Percentiles rank a stretch among this genome's conserved stretches.
phyloP scores from a whole-genome alignment of 129 eudicot genomes.

The Saposhnikovia divaricata region DNA sequence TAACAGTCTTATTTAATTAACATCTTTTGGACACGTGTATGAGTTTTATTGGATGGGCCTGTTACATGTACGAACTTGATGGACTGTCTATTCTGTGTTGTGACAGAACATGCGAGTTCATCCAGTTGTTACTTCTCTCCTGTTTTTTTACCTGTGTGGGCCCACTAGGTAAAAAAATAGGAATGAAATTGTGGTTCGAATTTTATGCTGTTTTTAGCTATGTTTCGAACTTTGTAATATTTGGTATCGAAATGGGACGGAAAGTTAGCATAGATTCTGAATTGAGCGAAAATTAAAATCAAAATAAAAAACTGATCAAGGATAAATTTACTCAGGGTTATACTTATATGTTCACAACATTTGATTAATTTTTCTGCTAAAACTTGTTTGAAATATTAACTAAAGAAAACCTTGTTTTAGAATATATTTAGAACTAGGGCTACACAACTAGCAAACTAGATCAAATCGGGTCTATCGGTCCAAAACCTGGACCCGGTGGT shows the following conservation, averaged over 20 bases:
- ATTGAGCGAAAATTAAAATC: too few species aligned
- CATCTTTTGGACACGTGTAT: not conserved
- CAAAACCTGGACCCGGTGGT: too few species aligned
- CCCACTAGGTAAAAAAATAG: not conserved
- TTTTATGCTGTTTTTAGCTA: not conserved
- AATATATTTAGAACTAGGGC: too few species aligned
- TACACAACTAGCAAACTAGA: too few species aligned
- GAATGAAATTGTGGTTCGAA: not conserved
- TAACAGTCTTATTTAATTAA: constrained; percentile 7
- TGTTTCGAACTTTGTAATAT: not conserved
- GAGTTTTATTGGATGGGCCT: not conserved
- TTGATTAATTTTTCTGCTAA: too few species aligned
- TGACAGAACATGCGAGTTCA: constrained; percentile 8
- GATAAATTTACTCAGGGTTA: too few species aligned
- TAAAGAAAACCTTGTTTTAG: too few species aligned
- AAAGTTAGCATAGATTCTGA: too few species aligned
- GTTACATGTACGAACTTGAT: not conserved
- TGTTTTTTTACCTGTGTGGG: not conserved
- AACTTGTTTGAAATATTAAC: too few species aligned
- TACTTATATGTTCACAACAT: too few species aligned
- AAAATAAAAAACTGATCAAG: too few species aligned
- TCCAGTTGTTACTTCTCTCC: not conserved
- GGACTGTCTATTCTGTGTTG: not conserved
- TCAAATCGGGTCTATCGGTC: too few species aligned
- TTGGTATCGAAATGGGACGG: not conserved